Conservation (phyloP, 441 rosid genomes). For the Rhodomyrtus psidioides region DNA sequence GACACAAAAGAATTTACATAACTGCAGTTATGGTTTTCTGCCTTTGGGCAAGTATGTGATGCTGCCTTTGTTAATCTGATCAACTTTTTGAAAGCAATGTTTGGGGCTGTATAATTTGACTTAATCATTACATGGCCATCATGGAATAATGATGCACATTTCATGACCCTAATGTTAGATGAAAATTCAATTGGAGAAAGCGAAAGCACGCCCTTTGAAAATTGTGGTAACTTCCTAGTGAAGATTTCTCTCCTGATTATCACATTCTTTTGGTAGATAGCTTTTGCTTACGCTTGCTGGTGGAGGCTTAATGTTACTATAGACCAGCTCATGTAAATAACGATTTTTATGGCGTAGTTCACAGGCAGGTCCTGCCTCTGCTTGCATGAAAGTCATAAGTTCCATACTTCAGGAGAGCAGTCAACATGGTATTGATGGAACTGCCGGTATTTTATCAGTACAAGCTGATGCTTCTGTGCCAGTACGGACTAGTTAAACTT, state of each 20-base stretch:
- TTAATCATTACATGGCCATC: neutral
- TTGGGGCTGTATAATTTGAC: neutral
- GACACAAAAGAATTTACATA: neutral
- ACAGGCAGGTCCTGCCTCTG: slow-evolving; percentile 89
- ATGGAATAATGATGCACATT: neutral
- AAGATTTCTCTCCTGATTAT: neutral
- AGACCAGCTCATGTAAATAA: slow-evolving; percentile 2
- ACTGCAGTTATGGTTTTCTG: neutral
- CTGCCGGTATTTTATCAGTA: slow-evolving; percentile 69
- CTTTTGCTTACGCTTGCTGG: neutral
- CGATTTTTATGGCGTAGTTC: slow-evolving; percentile 36
- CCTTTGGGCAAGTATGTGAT: neutral
- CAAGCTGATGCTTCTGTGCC: slow-evolving; percentile 64
- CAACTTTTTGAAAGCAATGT: neutral
- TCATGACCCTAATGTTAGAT: neutral
- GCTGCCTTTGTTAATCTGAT: neutral
- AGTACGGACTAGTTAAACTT: slow-evolving; percentile 26
- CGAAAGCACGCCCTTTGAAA: neutral
- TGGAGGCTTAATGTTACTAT: neutral
- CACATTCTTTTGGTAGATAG: neutral
- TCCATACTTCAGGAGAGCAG: slow-evolving; percentile 35
- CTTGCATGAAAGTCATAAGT: slow-evolving; percentile 60
- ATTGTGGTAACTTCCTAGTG: neutral
- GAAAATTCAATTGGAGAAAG: neutral
- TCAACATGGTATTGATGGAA: slow-evolving; percentile 34